Evolutionary conservation across 371 early-diverging fungal species (phyloP), one percentile per base, ranked within the genome.

Genomic region (Amoeboaphelidium occidentale): DNA sequence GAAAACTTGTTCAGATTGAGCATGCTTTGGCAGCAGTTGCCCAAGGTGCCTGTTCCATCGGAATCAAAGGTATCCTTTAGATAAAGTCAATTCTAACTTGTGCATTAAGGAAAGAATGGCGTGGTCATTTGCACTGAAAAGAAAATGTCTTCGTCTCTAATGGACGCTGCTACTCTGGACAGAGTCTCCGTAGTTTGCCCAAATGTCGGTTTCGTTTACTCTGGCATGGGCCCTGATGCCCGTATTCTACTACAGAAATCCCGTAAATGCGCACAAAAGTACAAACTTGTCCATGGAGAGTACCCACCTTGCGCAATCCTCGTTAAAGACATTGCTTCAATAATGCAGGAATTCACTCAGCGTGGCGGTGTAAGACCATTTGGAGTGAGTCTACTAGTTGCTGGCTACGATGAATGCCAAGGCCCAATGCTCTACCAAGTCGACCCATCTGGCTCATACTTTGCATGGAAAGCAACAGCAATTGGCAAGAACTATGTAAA

Each of bases 281-380:
- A 97, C 69, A 81, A 80, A 57, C 70, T 79, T 51, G 72, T 84
- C n/a, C 92, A 92, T 61, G 72, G 72, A 67, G 87, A 92, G 62
- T 87, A 94, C 51, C 97, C 97, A 45, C 84, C 93, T 25, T 79
- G 77, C 49, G 73, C 73, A 51, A 84, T 92, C 49, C 69, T 97
- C 45, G 97, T 97, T 45, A 83, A 86, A 65, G 91, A 92, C 56
- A 75, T 97, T 25, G 96, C 96, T 2, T 63, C 78, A 55, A 78
- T 97, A 27, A 92, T 93, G 89, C 97, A 97, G 61, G 97, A 94
- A 66, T 97, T 79, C 58, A 97, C 97, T 41, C 97, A 97, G 67
- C 79, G 82, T 67, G 94, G 90, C 63, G 98, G 98, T 70, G 97
- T 98, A 27, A 79, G 97, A 53, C 98, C 98, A 3, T 98, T 98